phyloP scores from a whole-genome alignment of 2,329 filamentous ascomycete genomes.

The Sordariomycetes sp. region DNA sequence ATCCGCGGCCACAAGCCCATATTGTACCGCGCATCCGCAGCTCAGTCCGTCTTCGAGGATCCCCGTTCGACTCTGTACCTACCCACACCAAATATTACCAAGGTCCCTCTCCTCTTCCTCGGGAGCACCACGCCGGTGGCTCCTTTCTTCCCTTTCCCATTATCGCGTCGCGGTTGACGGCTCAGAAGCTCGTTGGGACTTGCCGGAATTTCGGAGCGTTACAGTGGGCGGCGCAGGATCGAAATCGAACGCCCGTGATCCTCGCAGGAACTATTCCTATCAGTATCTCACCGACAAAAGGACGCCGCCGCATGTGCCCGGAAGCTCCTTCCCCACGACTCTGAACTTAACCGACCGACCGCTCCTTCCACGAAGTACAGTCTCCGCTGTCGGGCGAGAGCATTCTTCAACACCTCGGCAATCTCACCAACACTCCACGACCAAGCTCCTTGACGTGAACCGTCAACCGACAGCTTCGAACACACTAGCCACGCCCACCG shows the following conservation, averaged over 20 bases:
- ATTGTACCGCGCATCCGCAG: not conserved
- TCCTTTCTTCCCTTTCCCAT: not conserved
- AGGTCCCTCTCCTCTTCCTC: not conserved
- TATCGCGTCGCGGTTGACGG: not conserved
- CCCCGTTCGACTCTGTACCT: not conserved
- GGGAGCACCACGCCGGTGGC: not conserved
- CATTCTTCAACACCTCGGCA: too few species aligned
- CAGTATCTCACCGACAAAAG: not conserved
- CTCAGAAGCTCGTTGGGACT: not conserved
- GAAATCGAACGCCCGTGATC: not conserved
- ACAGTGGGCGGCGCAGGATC: not conserved
- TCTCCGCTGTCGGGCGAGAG: too few species aligned
- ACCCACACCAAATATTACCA: not conserved
- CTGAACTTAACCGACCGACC: too few species aligned
- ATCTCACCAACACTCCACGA: not conserved
- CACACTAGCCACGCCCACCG: not conserved
- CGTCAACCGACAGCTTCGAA: not conserved
- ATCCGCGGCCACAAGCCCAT: not conserved
- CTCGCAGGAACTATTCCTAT: not conserved
- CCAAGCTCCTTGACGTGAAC: not conserved
- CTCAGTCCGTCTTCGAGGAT: not conserved
- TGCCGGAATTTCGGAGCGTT: not conserved
- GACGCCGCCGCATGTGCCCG: not conserved
- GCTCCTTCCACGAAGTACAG: too few species aligned
- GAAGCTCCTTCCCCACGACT: not conserved